Evolutionary conservation across 75 land plant genomes (phyloP).

Genomic region (Sequoia sempervirens): DNA sequence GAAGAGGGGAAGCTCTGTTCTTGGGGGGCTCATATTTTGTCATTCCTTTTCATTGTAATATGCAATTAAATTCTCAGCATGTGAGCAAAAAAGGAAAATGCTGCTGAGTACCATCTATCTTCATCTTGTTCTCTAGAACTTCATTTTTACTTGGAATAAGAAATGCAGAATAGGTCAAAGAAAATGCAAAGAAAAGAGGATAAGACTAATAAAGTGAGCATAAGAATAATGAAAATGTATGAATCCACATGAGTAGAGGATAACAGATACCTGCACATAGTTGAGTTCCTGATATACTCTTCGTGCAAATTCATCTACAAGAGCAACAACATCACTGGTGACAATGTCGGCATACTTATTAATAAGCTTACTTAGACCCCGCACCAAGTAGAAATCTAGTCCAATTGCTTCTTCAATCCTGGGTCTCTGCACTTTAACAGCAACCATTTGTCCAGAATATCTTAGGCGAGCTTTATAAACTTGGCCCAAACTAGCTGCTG

Average conservation of each 20-base stretch:
- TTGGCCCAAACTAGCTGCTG: constrained; percentile 97
- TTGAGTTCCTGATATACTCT: constrained; percentile 98
- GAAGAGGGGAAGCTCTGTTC: neutral
- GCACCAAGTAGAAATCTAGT: constrained; percentile 80
- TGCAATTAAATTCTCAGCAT: neutral
- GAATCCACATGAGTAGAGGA: neutral
- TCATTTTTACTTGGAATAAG: neutral
- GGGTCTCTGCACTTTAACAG: constrained; percentile 97
- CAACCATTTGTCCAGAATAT: constrained; percentile 78
- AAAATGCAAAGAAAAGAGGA: neutral
- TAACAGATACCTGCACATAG: constrained; percentile 82
- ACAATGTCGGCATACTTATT: constrained; percentile 84
- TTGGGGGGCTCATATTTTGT: neutral
- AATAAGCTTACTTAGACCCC: constrained; percentile 61
- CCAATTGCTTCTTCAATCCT: constrained; percentile 85
- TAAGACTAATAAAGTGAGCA: neutral
- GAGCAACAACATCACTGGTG: constrained; percentile 87
- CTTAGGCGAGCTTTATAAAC: constrained; percentile 88
- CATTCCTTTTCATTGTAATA: neutral
- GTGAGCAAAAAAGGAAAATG: neutral
- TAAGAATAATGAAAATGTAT: neutral
- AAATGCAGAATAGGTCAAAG: neutral
- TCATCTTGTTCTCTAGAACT: neutral
- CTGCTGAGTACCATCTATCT: neutral
- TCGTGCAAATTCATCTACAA: constrained; percentile 95